These are phyloP conservation scores for Chrysanthemum makinoi DNA, from an alignment of 129 eudicot genomes.

Conservation along the genomic window DNA sequence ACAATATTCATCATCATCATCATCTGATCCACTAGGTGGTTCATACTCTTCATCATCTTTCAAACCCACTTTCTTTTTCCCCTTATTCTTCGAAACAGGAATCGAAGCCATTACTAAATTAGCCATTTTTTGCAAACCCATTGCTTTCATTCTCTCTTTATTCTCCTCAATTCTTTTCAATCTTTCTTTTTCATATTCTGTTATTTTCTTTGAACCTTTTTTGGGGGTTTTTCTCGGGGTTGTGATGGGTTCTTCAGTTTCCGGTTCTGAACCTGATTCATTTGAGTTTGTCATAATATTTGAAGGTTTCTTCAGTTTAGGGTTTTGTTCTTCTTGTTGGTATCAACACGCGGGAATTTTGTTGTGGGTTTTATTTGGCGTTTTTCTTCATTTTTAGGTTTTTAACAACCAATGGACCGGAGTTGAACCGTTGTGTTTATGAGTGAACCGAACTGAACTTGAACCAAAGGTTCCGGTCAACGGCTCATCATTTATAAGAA, in stretches of 20 bases:
- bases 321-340: not conserved
- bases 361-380: too few species aligned
- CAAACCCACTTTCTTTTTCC: conserved; percentile 44
- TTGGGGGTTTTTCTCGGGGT: conserved; percentile 30
- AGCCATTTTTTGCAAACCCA: conserved; percentile 76
- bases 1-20: conserved; percentile 27
- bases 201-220: conserved; percentile 24
- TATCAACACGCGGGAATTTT: too few species aligned
- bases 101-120: conserved; percentile 44
- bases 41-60: conserved; percentile 70
- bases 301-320: not conserved
- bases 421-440: too few species aligned
- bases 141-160: conserved; percentile 76
- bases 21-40: conserved; percentile 38
- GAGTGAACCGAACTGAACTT: too few species aligned
- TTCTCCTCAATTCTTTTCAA: conserved; percentile 77
- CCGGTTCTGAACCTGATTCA: conserved; percentile 42
- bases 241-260: conserved; percentile 25
- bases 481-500: too few species aligned
- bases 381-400: too few species aligned
- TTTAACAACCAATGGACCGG: too few species aligned
- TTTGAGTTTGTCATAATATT: conserved; percentile 26
- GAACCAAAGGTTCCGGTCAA: too few species aligned
- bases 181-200: conserved; percentile 77
- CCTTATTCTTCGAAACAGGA: conserved; percentile 38